Evolutionary conservation across 2,329 filamentous ascomycete genomes (phyloP), one percentile per base, ranked within the genome.

Genomic region (Microdochium trichocladiopsis): DNA sequence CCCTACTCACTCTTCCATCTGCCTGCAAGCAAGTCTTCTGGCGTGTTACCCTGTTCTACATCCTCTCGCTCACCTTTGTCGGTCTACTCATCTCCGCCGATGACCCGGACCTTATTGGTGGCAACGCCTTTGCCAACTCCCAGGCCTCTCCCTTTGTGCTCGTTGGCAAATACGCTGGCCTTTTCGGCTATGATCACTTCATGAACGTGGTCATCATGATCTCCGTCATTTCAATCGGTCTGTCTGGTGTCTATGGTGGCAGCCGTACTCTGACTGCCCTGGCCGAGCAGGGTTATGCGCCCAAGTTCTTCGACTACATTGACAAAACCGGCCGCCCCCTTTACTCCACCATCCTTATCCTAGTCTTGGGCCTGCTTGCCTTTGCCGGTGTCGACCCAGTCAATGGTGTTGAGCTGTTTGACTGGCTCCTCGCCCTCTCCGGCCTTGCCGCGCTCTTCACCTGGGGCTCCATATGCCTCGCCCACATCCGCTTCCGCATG

Each of bases 1-100:
- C 87, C 0, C 77, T 82, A 52, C 84, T 88, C 62, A 81, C 86
- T 0, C 77, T 96, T 1, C 91, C 91, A 0, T 84, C 83, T 2
- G 91, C 91, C 4, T 85, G 93, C 61, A 95, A 94, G 72, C 90
- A 95, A 64, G 88, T 80, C 25, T 80, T 80, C 53, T 80, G 77
- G 77, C 75, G 78, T 57, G 79, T 80, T 54, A 78, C 74, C 0
- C 63, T 80, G 2, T 81, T 81, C 57, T 81, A 81, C 56, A 66
- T 80, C 48, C 66, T 80, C 2, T 75, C 76, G 36, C 69, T 81
- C 14, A 69, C 76, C 50, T 74, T 79, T 11, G 72, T 80, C n/a
- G 77, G 78, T 14, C 68, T 82, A 4, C 63, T 80, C 4, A 67
- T 80, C 37, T 65, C 67, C 49, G 74, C 72, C 50, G 64, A 71